These are phyloP conservation scores for Moesziomyces sp. DNA, from an alignment of 1,284 basidiomycete species.

Conservation along the genomic window DNA sequence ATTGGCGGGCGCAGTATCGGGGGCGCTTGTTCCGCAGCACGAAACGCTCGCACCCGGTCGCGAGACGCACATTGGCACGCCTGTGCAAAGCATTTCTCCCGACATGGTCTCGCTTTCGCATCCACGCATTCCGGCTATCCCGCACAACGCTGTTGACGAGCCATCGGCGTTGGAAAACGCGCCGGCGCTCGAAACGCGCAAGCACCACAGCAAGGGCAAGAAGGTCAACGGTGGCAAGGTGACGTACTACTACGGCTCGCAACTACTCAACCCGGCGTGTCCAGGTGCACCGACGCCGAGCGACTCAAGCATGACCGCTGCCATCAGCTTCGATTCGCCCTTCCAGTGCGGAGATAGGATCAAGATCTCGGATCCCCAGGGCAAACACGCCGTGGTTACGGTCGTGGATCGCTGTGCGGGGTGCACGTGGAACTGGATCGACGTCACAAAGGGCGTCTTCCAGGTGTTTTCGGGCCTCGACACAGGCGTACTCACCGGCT, in stretches of 20 bases:
- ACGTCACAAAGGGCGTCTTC: slow-evolving; percentile 50
- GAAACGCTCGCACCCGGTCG: too few species aligned
- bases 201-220: slow-evolving; percentile 14
- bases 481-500: slow-evolving; percentile 18
- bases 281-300: slow-evolving; percentile 13
- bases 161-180: neutral
- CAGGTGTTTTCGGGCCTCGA: slow-evolving; percentile 9
- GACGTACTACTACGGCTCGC: slow-evolving; percentile 31
- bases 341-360: slow-evolving; percentile 39
- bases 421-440: slow-evolving; percentile 31
- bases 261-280: slow-evolving; percentile 34
- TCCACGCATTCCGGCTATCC: neutral
- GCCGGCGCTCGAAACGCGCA: slow-evolving; percentile 2
- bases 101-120: neutral
- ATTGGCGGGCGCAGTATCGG: neutral
- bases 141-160: neutral
- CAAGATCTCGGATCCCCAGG: slow-evolving; percentile 7
- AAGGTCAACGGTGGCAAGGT: slow-evolving; percentile 20
- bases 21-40: too few species aligned
- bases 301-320: slow-evolving; percentile 33
- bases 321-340: slow-evolving; percentile 28
- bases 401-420: slow-evolving; percentile 31
- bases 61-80: too few species aligned
- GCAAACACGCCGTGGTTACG: slow-evolving; percentile 17
- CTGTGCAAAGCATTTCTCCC: neutral